These are phyloP conservation scores for Stemphylium vesicarium DNA, from an alignment of 2,329 filamentous ascomycete species.

Conservation along the genomic window DNA sequence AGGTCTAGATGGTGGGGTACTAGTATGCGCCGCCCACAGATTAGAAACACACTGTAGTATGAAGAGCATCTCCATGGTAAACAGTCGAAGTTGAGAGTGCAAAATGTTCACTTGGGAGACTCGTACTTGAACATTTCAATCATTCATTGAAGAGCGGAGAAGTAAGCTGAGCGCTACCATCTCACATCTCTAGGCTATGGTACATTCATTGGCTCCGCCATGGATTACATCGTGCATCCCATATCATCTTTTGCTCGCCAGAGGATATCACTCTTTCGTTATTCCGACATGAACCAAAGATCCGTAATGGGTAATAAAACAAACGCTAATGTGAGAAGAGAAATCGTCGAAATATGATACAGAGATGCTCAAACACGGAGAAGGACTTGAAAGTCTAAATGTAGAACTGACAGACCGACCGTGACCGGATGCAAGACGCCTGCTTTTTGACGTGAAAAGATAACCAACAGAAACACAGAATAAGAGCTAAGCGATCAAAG, in stretches of 20 bases:
- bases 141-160: slow-evolving; percentile 38
- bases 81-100: no score
- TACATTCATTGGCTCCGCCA: slow-evolving; percentile 31
- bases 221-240: slow-evolving; percentile 27
- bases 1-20: slow-evolving; percentile 8
- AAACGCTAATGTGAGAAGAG: slow-evolving; percentile 37
- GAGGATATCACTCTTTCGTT: slow-evolving; percentile 31
- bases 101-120: background rate
- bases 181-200: slow-evolving; percentile 38
- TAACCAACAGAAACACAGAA: slow-evolving; percentile 32
- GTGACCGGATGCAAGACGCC: slow-evolving; percentile 48
- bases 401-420: slow-evolving; percentile 33
- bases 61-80: no score
- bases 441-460: slow-evolving; percentile 43
- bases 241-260: slow-evolving; percentile 26
- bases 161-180: slow-evolving; percentile 38
- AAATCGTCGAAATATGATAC: slow-evolving; percentile 46
- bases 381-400: slow-evolving; percentile 43
- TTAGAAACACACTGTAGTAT: no score
- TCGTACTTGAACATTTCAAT: slow-evolving; percentile 17
- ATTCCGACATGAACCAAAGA: slow-evolving; percentile 29
- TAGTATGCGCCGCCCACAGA: no score
- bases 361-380: slow-evolving; percentile 34
- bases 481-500: slow-evolving; percentile 22
- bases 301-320: slow-evolving; percentile 40